phyloP scores from a whole-genome alignment of 257 asterid species.

The Thymus quinquecostatus region DNA sequence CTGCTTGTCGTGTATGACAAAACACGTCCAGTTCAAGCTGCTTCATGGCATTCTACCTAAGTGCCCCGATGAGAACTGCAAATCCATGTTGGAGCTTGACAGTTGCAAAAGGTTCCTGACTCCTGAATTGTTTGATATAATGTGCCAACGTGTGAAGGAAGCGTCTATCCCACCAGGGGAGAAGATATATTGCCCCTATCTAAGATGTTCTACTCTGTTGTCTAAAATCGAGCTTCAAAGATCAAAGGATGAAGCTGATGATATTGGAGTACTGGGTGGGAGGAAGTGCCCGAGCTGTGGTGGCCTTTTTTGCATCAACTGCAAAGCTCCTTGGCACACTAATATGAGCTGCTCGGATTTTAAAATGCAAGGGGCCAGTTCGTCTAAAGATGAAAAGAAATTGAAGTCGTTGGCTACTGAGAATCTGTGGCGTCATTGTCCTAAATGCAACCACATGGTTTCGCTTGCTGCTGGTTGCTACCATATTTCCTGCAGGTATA shows the following conservation, averaged over 20 bases:
- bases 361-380: slow-evolving; percentile 39
- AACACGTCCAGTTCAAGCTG: slow-evolving; percentile 54
- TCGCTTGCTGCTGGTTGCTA: slow-evolving; percentile 68
- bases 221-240: slow-evolving; percentile 46
- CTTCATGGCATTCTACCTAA: slow-evolving; percentile 51
- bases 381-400: slow-evolving; percentile 44
- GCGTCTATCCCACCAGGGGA: slow-evolving; percentile 51
- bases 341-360: slow-evolving; percentile 44
- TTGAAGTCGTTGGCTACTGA: slow-evolving; percentile 52
- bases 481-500: slow-evolving; percentile 76
- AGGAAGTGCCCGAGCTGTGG: slow-evolving; percentile 54
- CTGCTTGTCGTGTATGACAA: slow-evolving; percentile 56
- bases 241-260: neutral
- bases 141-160: slow-evolving; percentile 56
- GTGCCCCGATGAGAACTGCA: slow-evolving; percentile 59
- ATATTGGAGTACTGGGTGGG: slow-evolving; percentile 18
- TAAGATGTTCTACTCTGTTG: slow-evolving; percentile 54
- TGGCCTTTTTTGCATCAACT: slow-evolving; percentile 52
- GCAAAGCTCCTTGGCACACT: slow-evolving; percentile 68
- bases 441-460: slow-evolving; percentile 57
- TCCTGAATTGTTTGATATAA: slow-evolving; percentile 45
- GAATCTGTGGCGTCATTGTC: slow-evolving; percentile 67
- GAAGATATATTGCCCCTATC: slow-evolving; percentile 61
- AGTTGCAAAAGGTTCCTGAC: slow-evolving; percentile 47
- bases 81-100: slow-evolving; percentile 45